Evolutionary conservation across 2,329 filamentous ascomycete genomes (phyloP), one percentile per base, ranked within the genome.

Genomic region (Nigrospora osmanthi): DNA sequence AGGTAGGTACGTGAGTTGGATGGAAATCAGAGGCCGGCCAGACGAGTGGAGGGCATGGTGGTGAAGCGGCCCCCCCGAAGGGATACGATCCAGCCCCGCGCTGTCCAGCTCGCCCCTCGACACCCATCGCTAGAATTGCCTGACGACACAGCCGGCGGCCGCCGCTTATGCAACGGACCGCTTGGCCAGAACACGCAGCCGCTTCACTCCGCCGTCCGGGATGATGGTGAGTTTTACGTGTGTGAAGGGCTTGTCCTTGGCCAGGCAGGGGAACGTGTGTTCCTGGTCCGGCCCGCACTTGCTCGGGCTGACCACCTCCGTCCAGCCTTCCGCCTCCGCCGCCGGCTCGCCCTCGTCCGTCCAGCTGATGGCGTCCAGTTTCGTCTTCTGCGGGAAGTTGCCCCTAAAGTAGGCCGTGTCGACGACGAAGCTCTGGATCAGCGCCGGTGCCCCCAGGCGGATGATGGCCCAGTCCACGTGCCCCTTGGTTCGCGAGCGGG

Each of bases 161-260:
- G 23, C 23, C 23, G 23, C 23, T 28, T 28, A 28, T 28, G 23
- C 9, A 28, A 42, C 40, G 31, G 28, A 23, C 16, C 42, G 17
- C 58, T 75, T 81, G 3, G 85, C 87, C 63, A 87, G 82, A 2
- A 91, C 80, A 38, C 89, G 79, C 52, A 96, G 76, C 52, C 90
- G 74, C 79, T 95, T 95, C 3, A 96, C 86, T 19, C 91, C 90
- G 32, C 91, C 90, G 64, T 97, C 90, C n/a, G 43, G 38, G 17
- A 45, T 45, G 61, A 96, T 93, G 32, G 88, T 86, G 61, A 97
- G 72, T 75, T 95, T 96, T 17, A 90, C 81, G 67, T 93, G 89
- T 12, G 85, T 89, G 58, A 88, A 86, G 3, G 72, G 68, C 59
- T 71, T 74, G 34, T 80, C 78, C 53, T 73, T 69, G 15, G 80